Evolutionary conservation across 805 yeast species (phyloP), one percentile per base, ranked within the genome.

Genomic region (Candida tallmaniae): DNA sequence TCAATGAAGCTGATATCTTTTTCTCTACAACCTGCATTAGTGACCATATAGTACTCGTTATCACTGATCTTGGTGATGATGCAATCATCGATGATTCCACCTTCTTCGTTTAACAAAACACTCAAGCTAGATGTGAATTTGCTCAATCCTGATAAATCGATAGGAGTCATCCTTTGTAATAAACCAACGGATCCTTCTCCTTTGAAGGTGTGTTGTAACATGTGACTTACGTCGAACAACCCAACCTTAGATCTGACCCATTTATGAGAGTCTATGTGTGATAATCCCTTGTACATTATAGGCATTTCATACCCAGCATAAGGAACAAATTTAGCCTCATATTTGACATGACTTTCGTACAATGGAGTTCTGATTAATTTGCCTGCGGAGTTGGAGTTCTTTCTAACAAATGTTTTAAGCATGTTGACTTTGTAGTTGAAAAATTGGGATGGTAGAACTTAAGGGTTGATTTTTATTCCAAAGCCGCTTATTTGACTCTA

Each of bases 281-380:
- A 62, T 60, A 85, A 95, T n/a, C 72, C 79, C 44, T 76, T 73
- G 66, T 89, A 93, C 20, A 87, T 60, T 7, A 93, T 88, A 2
- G 98, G 98, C 97, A 93, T 90, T 30, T 81, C 76, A 52, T 76
- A 93, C n/a, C 96, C 96, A 12, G 97, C 97, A 61, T 85, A 93
- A 29, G 94, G 94, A 4, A 89, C 97, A 81, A 93, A 81, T 36
- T 84, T 88, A 10, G 88, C 98, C 5, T 88, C 90, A 29, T 78
- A 66, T 36, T 74, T 73, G 23, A 81, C 66, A 56, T 93, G 97
- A 16, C 87, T 69, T 38, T 83, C 87, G 56, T 82, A 78, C 26
- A 93, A 68, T 4, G 97, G 94, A 1, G 97, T 93, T 46, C 68
- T 76, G 45, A 74, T 66, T 39, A 71, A 54, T n/a, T 33, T 10